Conservation (phyloP, 2,329 filamentous ascomycete species). For the Hirsutella rhossiliensis region DNA sequence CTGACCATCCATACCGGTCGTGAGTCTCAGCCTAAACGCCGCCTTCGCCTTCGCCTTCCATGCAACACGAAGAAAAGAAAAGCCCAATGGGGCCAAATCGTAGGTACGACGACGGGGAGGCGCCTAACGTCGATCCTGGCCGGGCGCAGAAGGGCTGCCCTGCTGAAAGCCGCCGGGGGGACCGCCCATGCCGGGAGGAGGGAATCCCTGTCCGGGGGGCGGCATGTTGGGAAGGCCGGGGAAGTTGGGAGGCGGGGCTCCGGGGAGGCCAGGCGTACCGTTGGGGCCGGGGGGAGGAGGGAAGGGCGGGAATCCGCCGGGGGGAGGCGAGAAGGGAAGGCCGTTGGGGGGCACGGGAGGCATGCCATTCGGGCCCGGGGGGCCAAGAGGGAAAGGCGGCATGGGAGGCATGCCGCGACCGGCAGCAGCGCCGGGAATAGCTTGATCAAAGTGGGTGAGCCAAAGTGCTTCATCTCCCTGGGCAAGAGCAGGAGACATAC, state of each 20-base stretch:
- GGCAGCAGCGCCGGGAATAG: conserved; percentile 29
- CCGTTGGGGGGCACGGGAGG: conserved; percentile 26
- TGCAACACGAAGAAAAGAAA: conserved; percentile 9
- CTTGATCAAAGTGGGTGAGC: not conserved
- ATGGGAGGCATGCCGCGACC: conserved; percentile 33
- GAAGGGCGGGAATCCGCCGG: conserved; percentile 23
- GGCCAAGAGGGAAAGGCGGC: conserved; percentile 31
- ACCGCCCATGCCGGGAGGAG: conserved; percentile 17
- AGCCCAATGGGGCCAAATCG: not conserved
- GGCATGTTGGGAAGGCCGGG: conserved; percentile 24
- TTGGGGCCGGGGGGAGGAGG: conserved; percentile 25
- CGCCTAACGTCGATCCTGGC: conserved; percentile 25
- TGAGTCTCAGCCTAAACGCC: conserved; percentile 16
- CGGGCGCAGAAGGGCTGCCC: conserved; percentile 20
- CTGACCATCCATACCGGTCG: not conserved
- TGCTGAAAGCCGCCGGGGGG: conserved; percentile 20
- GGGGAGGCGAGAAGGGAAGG: conserved; percentile 24
- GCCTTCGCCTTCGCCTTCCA: conserved; percentile 14
- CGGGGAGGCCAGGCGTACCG: conserved; percentile 6
- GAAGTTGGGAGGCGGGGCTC: conserved; percentile 15
- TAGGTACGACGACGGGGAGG: not conserved
- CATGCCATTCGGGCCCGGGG: conserved; percentile 22
- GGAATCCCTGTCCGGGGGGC: conserved; percentile 31
- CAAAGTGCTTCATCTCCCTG: not conserved
- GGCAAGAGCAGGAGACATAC: conserved; percentile 30